These are phyloP conservation scores for Myxozyma udenii DNA, from an alignment of 805 yeast genomes.

Conservation along the genomic window DNA sequence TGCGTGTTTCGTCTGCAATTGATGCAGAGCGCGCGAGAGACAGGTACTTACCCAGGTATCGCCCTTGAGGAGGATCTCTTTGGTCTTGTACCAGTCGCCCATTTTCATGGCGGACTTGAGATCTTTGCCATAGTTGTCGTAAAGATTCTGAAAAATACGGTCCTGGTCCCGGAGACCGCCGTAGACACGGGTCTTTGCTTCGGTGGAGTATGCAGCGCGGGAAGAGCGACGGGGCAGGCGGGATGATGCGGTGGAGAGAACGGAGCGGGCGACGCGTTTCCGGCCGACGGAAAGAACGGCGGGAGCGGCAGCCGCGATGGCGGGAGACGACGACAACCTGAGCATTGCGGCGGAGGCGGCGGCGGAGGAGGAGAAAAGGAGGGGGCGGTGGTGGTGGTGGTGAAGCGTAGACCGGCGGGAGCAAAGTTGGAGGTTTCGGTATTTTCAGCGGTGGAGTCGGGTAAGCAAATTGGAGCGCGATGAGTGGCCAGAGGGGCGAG, in stretches of 20 bases:
- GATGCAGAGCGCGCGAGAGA: too few relatives aligned
- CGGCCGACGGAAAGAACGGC: too few relatives aligned
- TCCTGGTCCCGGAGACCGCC: conserved; percentile 82
- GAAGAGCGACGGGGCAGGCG: neutral
- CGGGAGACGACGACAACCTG: neutral
- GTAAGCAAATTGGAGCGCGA: conserved; percentile 6
- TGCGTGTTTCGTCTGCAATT: too few relatives aligned
- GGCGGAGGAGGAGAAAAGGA: neutral
- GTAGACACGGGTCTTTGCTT: conserved; percentile 42
- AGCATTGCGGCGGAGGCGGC: neutral
- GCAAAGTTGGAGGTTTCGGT: neutral
- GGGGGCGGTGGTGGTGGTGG: neutral
- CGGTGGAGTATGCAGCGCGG: neutral
- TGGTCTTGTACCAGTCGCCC: conserved; percentile 93
- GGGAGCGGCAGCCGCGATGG: neutral
- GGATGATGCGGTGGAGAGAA: neutral
- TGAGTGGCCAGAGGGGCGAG: conserved; percentile 6
- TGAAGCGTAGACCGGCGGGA: neutral
- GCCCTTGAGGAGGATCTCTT: conserved; percentile 77
- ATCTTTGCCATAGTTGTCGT: conserved; percentile 71
- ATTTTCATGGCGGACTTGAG: conserved; percentile 68
- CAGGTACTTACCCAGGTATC: conserved; percentile 57
- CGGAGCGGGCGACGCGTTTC: too few relatives aligned
- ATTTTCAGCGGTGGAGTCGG: neutral
- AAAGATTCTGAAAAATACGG: conserved; percentile 81